phyloP scores from a whole-genome alignment of 2,329 filamentous ascomycete genomes.

The Corniculantispora saksenae region DNA sequence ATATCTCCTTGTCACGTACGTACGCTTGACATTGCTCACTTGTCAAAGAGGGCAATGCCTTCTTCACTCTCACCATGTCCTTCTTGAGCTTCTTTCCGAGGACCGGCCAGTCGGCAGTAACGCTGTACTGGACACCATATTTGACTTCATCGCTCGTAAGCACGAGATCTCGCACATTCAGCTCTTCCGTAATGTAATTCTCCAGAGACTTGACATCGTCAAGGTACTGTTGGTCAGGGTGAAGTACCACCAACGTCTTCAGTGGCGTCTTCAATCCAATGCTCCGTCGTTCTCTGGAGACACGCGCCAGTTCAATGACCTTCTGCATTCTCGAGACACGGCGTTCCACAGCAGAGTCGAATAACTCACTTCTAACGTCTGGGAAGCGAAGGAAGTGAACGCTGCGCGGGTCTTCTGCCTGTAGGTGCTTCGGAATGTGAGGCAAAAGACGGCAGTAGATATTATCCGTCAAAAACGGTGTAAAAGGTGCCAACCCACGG shows the following conservation, averaged over 20 bases:
- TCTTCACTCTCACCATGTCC: constrained; percentile 88
- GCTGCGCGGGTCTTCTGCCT: constrained; percentile 73
- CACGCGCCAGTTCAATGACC: constrained; percentile 87
- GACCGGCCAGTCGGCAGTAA: constrained; percentile 87
- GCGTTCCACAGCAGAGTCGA: constrained; percentile 82
- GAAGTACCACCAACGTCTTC: constrained; percentile 86
- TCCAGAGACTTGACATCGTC: constrained; percentile 84
- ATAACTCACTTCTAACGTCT: constrained; percentile 83
- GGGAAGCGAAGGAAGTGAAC: constrained; percentile 94
- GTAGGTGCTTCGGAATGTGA: constrained; percentile 73
- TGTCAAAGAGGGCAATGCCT: constrained; percentile 76
- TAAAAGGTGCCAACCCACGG: constrained; percentile 88
- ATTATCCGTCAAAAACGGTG: constrained; percentile 90
- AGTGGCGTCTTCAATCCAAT: constrained; percentile 89
- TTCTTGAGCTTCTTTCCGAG: constrained; percentile 98
- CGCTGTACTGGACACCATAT: constrained; percentile 91
- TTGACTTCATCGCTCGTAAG: constrained; percentile 84
- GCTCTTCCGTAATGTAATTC: constrained; percentile 86
- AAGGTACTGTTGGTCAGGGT: constrained; percentile 78
- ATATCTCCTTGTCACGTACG: constrained; percentile 69
- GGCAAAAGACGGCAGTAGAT: constrained; percentile 85
- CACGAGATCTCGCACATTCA: constrained; percentile 85
- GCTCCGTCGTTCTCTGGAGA: constrained; percentile 80
- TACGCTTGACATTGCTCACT: constrained; percentile 82
- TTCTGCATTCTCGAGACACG: constrained; percentile 89